Percentiles rank a stretch among this genome's conserved stretches.
phyloP scores from a whole-genome alignment of 73 alveolate species.

The Urostyla sp. region DNA sequence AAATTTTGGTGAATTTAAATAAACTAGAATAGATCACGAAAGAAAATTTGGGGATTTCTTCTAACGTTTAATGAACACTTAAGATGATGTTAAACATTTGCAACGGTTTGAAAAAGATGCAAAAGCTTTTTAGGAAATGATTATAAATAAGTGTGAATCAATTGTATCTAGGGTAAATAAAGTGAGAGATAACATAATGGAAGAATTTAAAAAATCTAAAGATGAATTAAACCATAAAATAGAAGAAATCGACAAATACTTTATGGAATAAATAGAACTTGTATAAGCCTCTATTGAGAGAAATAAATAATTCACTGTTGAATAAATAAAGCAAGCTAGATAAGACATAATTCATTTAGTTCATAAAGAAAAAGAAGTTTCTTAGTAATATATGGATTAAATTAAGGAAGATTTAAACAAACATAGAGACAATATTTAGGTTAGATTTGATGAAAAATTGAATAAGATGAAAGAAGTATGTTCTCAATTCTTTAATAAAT shows the following conservation, averaged over 20 bases:
- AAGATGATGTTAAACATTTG: slow-evolving; percentile 20
- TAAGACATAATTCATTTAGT: not conserved
- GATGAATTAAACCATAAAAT: slow-evolving; percentile 2
- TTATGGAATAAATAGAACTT: not conserved
- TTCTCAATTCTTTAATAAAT: slow-evolving; percentile 28
- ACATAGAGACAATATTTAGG: not conserved
- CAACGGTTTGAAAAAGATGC: slow-evolving; percentile 12
- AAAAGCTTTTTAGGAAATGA: slow-evolving; percentile 23
- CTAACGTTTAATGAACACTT: not conserved
- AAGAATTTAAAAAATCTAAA: slow-evolving; percentile 19
- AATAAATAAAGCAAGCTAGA: not conserved
- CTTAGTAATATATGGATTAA: not conserved
- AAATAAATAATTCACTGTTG: not conserved
- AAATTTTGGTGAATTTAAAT: not conserved
- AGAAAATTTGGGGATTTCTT: slow-evolving; percentile 16
- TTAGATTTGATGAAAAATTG: slow-evolving; percentile 26
- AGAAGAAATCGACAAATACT: slow-evolving; percentile 40
- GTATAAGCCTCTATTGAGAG: slow-evolving; percentile 10
- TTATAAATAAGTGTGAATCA: slow-evolving; percentile 21
- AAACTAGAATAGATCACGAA: not conserved
- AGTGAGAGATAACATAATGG: slow-evolving; percentile 43
- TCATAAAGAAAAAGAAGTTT: slow-evolving; percentile 9
- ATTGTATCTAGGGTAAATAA: slow-evolving; percentile 35
- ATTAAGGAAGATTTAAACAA: slow-evolving; percentile 19
- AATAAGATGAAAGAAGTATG: slow-evolving; percentile 57